These are phyloP conservation scores for Lentinula novae-zelandiae DNA, from an alignment of 1,284 basidiomycete genomes.

Conservation along the genomic window DNA sequence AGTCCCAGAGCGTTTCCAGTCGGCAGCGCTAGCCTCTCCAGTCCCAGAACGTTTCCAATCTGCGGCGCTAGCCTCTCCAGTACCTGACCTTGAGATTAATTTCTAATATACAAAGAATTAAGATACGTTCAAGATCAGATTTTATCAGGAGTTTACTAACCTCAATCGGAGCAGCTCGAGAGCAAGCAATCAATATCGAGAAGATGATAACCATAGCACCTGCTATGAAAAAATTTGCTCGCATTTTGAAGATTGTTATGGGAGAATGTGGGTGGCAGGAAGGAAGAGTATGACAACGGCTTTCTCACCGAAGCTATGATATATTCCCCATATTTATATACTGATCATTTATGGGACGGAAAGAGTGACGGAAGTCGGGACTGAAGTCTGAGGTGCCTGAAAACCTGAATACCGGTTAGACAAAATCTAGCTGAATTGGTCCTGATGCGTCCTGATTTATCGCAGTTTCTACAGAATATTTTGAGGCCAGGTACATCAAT, in stretches of 20 bases:
- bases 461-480: not conserved
- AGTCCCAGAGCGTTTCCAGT: not conserved
- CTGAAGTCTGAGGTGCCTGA: not conserved
- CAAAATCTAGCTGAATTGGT: not conserved
- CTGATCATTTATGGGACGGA: not conserved
- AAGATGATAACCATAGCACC: not conserved
- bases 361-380: not conserved
- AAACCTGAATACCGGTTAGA: not conserved
- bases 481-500: not conserved
- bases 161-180: not conserved
- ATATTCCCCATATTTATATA: not conserved
- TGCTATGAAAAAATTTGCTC: not conserved
- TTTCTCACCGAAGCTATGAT: not conserved
- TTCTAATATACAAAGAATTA: not conserved
- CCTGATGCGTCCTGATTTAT: not conserved
- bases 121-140: not conserved
- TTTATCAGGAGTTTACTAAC: not conserved
- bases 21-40: not conserved
- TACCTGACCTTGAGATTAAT: not conserved
- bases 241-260: not conserved
- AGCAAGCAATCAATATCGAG: not conserved
- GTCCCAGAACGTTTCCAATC: not conserved
- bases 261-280: not conserved
- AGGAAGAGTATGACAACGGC: not conserved
- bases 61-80: not conserved